Evolutionary conservation across 176 grass and related monocot species (phyloP), one percentile per base, ranked within the genome.

Genomic region (Carex kokanica): DNA sequence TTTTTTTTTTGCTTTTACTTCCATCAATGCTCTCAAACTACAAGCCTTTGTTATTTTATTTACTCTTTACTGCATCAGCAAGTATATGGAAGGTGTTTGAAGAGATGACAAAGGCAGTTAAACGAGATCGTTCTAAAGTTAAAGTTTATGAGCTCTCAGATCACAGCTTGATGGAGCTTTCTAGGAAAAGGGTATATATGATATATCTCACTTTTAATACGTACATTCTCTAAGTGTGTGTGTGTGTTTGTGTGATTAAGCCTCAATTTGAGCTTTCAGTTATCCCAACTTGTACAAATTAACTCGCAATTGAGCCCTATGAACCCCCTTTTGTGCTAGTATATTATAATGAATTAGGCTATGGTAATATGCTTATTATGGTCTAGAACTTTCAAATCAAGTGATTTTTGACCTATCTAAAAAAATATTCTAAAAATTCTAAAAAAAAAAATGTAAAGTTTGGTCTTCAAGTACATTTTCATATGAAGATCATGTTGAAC

Each of bases 151-250:
- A 98, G 84, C 63, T 94, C 18, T 98, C 95, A 78, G 92, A 91
- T 88, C 89, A 93, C 64, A 90, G 95, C 54, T 91, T 98, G 86
- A 98, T 98, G 92, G 92, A 93, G 83, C 88, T 98, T 83, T 93
- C 95, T 71, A 98, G 95, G 84, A 94, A 98, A 91, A 93, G 95
- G 92, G 90, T 98, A 91, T 83, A 84, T 34, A 79, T 83, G 94
- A 91, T 83, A 84, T 34, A 79, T 83, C 53, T 66, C 53, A 61
- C 17, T 31, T 31, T 8, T 14, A 18, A 17, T 38, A 29, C 34
- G 64, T 55, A 29, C 15, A 52, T 81, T 41, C 10, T 52, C 71
- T 4, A 21, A 71, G 45, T 9, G 6, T 49, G 43, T 9, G 8
- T 10, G 8, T 25, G 9, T 3, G 60, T n/a, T n/a, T 27, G 20